Evolutionary conservation across 2,329 filamentous ascomycete species (phyloP).

Genomic region (Camillea tinctor): DNA sequence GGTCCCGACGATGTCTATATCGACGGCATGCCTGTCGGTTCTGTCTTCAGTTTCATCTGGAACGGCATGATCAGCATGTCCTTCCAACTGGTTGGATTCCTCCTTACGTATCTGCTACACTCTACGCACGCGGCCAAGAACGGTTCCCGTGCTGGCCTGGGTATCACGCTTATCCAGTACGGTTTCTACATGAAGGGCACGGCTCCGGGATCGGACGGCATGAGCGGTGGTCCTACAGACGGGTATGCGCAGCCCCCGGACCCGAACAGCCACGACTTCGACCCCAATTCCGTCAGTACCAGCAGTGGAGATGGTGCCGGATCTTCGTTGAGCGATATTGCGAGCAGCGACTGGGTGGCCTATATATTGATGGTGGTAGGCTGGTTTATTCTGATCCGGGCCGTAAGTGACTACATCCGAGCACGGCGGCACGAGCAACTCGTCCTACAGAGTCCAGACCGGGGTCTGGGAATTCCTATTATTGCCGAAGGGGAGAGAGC

Average conservation of each 20-base stretch:
- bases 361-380: constrained; percentile 95
- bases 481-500: constrained; percentile 82
- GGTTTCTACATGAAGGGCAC: constrained; percentile 89
- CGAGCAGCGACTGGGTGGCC: constrained; percentile 81
- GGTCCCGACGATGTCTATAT: constrained; percentile 95
- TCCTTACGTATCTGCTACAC: constrained; percentile 96
- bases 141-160: constrained; percentile 88
- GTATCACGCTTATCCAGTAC: constrained; percentile 93
- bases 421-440: constrained; percentile 90
- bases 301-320: constrained; percentile 36
- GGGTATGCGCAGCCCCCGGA: constrained; percentile 72
- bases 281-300: constrained; percentile 62
- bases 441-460: constrained; percentile 87
- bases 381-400: constrained; percentile 95
- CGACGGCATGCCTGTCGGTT: constrained; percentile 90
- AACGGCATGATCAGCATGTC: constrained; percentile 97
- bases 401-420: constrained; percentile 86
- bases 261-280: constrained; percentile 87
- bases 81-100: constrained; percentile 94
- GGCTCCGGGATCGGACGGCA: constrained; percentile 42
- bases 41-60: constrained; percentile 84
- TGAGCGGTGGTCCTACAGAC: constrained; percentile 48
- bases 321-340: constrained; percentile 56
- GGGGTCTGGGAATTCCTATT: constrained; percentile 79
- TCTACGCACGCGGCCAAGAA: constrained; percentile 98